These are phyloP conservation scores for Nigrograna mackinnonii DNA, from an alignment of 2,329 filamentous ascomycete species.

Conservation along the genomic window DNA sequence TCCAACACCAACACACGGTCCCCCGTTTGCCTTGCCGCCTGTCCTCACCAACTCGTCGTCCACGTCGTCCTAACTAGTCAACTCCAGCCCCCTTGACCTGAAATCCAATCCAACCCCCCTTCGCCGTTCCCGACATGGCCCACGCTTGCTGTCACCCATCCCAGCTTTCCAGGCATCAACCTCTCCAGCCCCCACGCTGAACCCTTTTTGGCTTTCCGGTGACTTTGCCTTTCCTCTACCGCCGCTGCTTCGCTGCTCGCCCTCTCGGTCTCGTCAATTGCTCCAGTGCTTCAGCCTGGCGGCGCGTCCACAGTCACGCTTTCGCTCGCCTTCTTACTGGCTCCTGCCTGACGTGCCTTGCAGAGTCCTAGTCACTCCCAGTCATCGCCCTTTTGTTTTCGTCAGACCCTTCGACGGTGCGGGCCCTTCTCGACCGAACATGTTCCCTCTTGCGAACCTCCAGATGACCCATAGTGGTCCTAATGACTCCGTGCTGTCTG, in stretches of 20 bases:
- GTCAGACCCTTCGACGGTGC: conserved; percentile 14
- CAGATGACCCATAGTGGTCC: conserved; percentile 7
- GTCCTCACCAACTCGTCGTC: background rate
- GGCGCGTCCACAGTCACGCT: conserved; percentile 12
- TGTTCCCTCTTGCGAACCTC: conserved; percentile 16
- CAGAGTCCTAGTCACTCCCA: conserved; percentile 14
- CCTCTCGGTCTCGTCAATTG: conserved; percentile 12
- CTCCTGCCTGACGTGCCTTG: conserved; percentile 29
- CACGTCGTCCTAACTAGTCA: no score
- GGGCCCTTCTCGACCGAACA: conserved; percentile 15
- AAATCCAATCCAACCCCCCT: no score
- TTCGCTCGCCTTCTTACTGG: conserved; percentile 17
- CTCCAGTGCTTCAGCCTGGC: conserved; percentile 25
- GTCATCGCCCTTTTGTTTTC: conserved; percentile 17
- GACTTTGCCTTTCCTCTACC: conserved; percentile 12
- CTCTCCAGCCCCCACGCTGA: conserved; percentile 24
- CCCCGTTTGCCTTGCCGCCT: background rate
- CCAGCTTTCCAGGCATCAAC: conserved; percentile 19
- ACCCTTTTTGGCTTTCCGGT: conserved; percentile 25
- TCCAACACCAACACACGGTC: background rate
- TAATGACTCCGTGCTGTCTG: conserved; percentile 28
- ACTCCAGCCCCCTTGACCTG: conserved; percentile 5
- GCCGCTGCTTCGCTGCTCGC: conserved; percentile 14
- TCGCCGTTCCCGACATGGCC: no score
- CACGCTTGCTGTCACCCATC: conserved; percentile 6